phyloP scores from a whole-genome alignment of 805 yeast species.

The Blastobotrys muscicola region DNA sequence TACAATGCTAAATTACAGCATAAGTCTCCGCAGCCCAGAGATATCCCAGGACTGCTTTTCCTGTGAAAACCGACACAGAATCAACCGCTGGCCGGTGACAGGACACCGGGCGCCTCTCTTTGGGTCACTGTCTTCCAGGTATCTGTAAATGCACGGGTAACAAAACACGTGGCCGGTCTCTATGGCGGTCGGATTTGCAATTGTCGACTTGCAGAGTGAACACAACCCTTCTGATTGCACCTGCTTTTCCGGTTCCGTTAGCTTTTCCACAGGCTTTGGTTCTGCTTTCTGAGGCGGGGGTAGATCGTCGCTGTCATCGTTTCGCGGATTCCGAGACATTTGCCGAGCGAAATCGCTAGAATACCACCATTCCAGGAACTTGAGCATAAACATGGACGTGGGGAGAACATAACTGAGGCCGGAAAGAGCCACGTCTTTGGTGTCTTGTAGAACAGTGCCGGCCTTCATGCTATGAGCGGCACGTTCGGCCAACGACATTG shows the following conservation, averaged over 20 bases:
- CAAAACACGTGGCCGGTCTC: constrained; percentile 91
- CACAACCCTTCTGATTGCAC: constrained; percentile 34
- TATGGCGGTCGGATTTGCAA: constrained; percentile 73
- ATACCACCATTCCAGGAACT: constrained; percentile 91
- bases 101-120: constrained; percentile 71
- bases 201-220: constrained; percentile 55
- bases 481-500: constrained; percentile 2
- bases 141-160: constrained; percentile 71
- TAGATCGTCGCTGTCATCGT: constrained; percentile 9
- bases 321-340: constrained; percentile 35
- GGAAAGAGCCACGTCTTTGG: constrained; percentile 15
- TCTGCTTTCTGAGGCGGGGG: constrained; percentile 14
- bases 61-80: constrained; percentile 62
- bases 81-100: constrained; percentile 57
- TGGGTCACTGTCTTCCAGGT: constrained; percentile 41
- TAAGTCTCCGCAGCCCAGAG: constrained; percentile 67
- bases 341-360: constrained; percentile 60
- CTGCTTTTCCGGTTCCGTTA: constrained; percentile 11
- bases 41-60: constrained; percentile 55
- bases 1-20: constrained; percentile 40
- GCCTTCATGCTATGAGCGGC: background rate
- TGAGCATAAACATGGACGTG: constrained; percentile 66
- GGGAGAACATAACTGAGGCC: constrained; percentile 48
- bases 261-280: background rate
- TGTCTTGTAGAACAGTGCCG: constrained; percentile 25